Evolutionary conservation across 371 early-diverging fungal genomes (phyloP).

Genomic region (Thermomucor indicae-seudaticae): DNA sequence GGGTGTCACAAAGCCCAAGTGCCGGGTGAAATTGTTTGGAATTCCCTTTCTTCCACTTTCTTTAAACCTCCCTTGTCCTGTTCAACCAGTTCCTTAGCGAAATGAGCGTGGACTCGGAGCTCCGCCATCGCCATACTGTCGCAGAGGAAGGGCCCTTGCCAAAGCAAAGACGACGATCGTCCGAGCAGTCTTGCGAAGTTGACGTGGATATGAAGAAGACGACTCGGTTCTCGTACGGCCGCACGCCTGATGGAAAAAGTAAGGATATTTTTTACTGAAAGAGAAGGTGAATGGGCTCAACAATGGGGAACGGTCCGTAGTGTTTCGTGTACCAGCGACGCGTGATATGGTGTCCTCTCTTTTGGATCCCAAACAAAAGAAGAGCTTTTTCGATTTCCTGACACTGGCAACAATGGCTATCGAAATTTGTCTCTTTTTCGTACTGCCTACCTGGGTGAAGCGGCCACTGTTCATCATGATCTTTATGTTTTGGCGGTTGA

Average conservation of each 20-base stretch:
- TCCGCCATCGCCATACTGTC: constrained; percentile 19
- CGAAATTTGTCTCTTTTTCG: constrained; percentile 63
- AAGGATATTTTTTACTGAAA: constrained; percentile 3
- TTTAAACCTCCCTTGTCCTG: background rate
- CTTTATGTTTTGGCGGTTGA: constrained; percentile 84
- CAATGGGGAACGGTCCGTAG: background rate
- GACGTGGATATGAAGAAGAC: constrained; percentile 25
- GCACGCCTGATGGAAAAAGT: constrained; percentile 57
- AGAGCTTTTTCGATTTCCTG: constrained; percentile 73
- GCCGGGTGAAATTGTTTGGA: no score
- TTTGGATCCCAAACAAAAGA: constrained; percentile 58
- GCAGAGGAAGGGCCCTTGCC: constrained; percentile 7
- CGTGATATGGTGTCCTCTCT: constrained; percentile 72
- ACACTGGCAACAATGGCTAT: constrained; percentile 65
- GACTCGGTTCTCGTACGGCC: constrained; percentile 47
- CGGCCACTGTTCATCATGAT: constrained; percentile 59
- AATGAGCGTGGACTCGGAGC: constrained; percentile 19
- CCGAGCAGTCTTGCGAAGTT: constrained; percentile 9
- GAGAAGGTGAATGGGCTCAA: background rate
- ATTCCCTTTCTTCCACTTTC: no score
- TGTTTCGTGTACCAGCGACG: constrained; percentile 70
- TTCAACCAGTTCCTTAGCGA: constrained; percentile 4
- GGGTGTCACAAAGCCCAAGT: no score
- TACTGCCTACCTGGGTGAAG: constrained; percentile 45
- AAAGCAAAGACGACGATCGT: constrained; percentile 6